Percentiles rank a stretch among this genome's conserved stretches.
phyloP scores from a whole-genome alignment of 345 rosid genomes.

The Gossypium raimondii region DNA sequence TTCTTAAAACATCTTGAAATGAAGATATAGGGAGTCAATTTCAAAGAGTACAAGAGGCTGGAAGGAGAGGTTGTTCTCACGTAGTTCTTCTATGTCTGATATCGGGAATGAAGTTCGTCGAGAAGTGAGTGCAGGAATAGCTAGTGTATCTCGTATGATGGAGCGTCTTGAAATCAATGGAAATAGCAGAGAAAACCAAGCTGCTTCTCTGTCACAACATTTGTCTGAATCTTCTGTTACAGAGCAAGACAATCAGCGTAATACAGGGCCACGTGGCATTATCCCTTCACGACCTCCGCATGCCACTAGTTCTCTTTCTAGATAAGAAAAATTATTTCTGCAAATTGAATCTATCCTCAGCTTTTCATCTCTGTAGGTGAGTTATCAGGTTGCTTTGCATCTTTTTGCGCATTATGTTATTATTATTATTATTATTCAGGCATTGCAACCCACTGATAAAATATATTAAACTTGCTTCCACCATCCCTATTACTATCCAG shows the following conservation, averaged over 20 bases:
- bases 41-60: slow-evolving; percentile 69
- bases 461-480: background rate
- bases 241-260: slow-evolving; percentile 29
- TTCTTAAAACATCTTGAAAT: background rate
- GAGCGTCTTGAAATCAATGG: slow-evolving; percentile 40
- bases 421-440: background rate
- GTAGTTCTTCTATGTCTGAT: slow-evolving; percentile 42
- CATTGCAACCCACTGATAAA: background rate
- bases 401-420: too few species aligned
- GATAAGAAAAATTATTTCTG: slow-evolving; percentile 19
- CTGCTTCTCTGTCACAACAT: slow-evolving; percentile 31
- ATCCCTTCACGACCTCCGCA: slow-evolving; percentile 25
- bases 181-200: slow-evolving; percentile 25
- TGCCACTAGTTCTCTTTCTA: slow-evolving; percentile 35
- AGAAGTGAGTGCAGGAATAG: slow-evolving; percentile 50
- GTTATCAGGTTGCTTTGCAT: background rate
- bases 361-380: slow-evolving; percentile 50
- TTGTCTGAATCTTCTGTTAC: slow-evolving; percentile 23
- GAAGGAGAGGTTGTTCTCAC: slow-evolving; percentile 64
- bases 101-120: slow-evolving; percentile 44
- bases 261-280: slow-evolving; percentile 19
- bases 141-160: slow-evolving; percentile 43
- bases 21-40: slow-evolving; percentile 60
- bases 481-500: background rate
- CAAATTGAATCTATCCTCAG: slow-evolving; percentile 34